Evolutionary conservation across 1,284 basidiomycete species (phyloP).

Genomic region (Pholiota adiposa): DNA sequence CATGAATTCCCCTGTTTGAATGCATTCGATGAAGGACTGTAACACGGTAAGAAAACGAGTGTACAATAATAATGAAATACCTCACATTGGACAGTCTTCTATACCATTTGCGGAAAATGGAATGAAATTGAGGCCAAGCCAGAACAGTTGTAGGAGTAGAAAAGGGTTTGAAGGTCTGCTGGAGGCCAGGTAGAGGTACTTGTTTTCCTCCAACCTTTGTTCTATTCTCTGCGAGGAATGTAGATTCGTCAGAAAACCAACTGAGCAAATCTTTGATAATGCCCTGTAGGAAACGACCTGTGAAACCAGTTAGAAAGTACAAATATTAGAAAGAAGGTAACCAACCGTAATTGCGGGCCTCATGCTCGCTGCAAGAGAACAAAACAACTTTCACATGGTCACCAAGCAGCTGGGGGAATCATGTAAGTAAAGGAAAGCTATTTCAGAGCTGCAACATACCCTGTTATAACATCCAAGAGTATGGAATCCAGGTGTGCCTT

Average conservation of each 20-base stretch:
- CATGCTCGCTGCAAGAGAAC: conserved; percentile 94
- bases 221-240: conserved; percentile 71
- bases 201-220: conserved; percentile 68
- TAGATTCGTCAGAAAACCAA: conserved; percentile 75
- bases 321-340: conserved; percentile 4
- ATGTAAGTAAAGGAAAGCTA: neutral
- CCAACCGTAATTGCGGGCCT: conserved; percentile 92
- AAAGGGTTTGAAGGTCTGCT: conserved; percentile 52
- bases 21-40: conserved; percentile 66
- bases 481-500: conserved; percentile 87
- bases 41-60: conserved; percentile 7
- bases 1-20: conserved; percentile 87
- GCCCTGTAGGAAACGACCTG: conserved; percentile 80
- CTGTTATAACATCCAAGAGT: conserved; percentile 88
- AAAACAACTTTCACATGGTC: conserved; percentile 85
- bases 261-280: conserved; percentile 24
- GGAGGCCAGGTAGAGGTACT: conserved; percentile 68
- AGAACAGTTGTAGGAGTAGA: conserved; percentile 60
- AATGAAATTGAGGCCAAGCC: conserved; percentile 73
- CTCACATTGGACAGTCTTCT: conserved; percentile 66
- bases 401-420: conserved; percentile 66
- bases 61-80: conserved; percentile 4
- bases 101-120: conserved; percentile 84
- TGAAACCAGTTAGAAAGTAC: conserved; percentile 10
- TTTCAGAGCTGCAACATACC: conserved; percentile 42